Conservation (phyloP, 192 early-diverging fungal genomes). For the Radiomyces spectabilis region DNA sequence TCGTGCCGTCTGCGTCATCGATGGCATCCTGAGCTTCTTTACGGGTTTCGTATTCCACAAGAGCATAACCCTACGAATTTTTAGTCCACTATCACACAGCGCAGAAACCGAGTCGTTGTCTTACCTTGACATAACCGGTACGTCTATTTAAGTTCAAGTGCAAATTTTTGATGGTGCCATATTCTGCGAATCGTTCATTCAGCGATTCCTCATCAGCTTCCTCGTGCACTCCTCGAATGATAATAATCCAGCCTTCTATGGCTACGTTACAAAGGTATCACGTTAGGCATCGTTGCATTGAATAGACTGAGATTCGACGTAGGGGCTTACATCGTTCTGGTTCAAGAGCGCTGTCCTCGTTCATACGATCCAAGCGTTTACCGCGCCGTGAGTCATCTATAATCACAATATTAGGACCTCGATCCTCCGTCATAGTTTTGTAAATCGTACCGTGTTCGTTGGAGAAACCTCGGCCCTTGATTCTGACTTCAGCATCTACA, state of each 20-base stretch:
- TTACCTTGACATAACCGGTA: slow-evolving; percentile 93
- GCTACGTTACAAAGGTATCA: slow-evolving; percentile 24
- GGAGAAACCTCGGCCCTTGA: neutral
- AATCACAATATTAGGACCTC: neutral
- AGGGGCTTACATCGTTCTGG: slow-evolving; percentile 15
- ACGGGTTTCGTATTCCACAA: slow-evolving; percentile 79
- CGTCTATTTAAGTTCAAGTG: slow-evolving; percentile 92
- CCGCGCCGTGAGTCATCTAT: neutral
- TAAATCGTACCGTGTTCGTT: neutral
- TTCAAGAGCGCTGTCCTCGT: slow-evolving; percentile 1
- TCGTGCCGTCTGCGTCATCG: slow-evolving; percentile 58
- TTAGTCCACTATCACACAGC: no score
- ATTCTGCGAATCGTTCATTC: slow-evolving; percentile 81
- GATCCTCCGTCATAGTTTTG: neutral
- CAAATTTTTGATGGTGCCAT: slow-evolving; percentile 83
- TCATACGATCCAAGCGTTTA: neutral
- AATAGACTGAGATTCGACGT: neutral
- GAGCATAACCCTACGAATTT: slow-evolving; percentile 73
- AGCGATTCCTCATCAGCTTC: slow-evolving; percentile 91
- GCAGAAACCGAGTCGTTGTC: no score
- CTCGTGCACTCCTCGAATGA: slow-evolving; percentile 92
- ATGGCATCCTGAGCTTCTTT: slow-evolving; percentile 80
- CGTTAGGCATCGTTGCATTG: neutral
- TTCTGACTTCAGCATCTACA: slow-evolving; percentile 2
- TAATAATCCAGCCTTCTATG: slow-evolving; percentile 93